Percentiles rank a stretch among this genome's conserved stretches.
phyloP scores from a whole-genome alignment of 176 grass and related monocot genomes.

The Bothriochloa decipiens region DNA sequence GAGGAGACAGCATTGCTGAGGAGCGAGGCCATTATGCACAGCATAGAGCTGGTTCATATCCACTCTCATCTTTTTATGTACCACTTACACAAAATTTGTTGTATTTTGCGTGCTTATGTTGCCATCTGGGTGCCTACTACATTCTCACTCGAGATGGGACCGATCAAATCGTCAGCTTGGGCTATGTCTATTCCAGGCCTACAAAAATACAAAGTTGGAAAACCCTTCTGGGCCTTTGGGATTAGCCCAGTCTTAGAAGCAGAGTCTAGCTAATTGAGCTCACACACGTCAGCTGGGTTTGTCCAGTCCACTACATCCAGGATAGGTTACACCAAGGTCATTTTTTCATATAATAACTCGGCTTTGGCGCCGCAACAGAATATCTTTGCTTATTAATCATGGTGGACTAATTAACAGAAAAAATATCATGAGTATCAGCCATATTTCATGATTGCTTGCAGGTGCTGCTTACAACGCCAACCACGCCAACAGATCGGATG shows the following conservation, averaged over 20 bases:
- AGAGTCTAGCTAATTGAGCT: background rate
- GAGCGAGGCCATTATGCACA: constrained; percentile 64
- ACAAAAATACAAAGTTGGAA: background rate
- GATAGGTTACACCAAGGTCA: background rate
- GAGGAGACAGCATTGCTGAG: constrained; percentile 78
- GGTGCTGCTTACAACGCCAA: constrained; percentile 93
- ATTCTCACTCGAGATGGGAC: background rate
- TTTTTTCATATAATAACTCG: background rate
- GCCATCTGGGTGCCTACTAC: background rate
- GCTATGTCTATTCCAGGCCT: background rate
- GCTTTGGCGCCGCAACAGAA: background rate
- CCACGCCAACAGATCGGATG: constrained; percentile 88
- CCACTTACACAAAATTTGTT: background rate
- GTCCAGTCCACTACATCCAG: background rate
- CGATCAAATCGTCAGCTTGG: background rate
- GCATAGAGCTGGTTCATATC: constrained; percentile 75
- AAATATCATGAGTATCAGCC: constrained; percentile 10
- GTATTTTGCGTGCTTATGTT: constrained; percentile 9
- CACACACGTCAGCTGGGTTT: background rate
- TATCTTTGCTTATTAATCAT: background rate
- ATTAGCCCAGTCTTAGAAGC: background rate
- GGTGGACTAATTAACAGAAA: background rate
- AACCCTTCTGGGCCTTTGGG: background rate
- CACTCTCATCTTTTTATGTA: constrained; percentile 26
- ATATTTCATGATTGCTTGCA: constrained; percentile 32